Conservation (phyloP, 306 rosid genomes). For the Rosa lucieae region DNA sequence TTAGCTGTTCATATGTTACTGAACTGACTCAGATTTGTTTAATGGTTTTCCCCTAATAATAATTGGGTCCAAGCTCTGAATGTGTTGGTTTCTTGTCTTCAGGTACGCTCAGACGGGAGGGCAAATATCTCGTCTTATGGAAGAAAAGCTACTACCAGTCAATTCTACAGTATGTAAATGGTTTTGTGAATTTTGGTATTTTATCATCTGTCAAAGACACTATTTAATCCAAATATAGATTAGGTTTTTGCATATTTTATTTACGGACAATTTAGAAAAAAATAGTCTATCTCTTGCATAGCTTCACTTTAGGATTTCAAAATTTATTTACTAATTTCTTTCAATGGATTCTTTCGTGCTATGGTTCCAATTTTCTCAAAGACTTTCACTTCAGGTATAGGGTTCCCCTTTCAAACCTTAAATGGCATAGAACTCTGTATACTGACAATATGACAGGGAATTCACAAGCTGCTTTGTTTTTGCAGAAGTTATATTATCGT, state of each 20-base stretch:
- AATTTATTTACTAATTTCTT: background rate
- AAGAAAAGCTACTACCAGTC: conserved; percentile 62
- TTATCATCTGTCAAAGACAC: background rate
- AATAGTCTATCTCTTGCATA: background rate
- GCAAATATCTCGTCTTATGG: conserved; percentile 46
- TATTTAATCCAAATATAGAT: background rate
- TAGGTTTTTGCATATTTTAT: background rate
- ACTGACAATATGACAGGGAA: background rate
- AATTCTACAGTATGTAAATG: conserved; percentile 56
- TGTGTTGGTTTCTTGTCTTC: conserved; percentile 22
- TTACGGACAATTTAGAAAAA: background rate
- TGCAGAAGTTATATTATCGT: conserved; percentile 74
- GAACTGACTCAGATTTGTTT: background rate
- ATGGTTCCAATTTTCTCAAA: background rate
- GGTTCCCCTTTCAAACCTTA: background rate
- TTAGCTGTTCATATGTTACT: background rate
- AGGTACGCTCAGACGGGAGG: conserved; percentile 51
- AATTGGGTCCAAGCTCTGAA: conserved; percentile 1
- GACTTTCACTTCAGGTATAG: background rate
- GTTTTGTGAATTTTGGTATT: background rate
- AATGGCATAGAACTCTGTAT: background rate
- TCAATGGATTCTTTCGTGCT: background rate
- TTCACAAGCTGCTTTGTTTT: background rate
- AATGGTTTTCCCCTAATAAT: background rate
- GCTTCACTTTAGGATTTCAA: background rate